Evolutionary conservation across 208 protist genomes (phyloP), one percentile per base, ranked within the genome.

Genomic region (Leptomonas seymouri): DNA sequence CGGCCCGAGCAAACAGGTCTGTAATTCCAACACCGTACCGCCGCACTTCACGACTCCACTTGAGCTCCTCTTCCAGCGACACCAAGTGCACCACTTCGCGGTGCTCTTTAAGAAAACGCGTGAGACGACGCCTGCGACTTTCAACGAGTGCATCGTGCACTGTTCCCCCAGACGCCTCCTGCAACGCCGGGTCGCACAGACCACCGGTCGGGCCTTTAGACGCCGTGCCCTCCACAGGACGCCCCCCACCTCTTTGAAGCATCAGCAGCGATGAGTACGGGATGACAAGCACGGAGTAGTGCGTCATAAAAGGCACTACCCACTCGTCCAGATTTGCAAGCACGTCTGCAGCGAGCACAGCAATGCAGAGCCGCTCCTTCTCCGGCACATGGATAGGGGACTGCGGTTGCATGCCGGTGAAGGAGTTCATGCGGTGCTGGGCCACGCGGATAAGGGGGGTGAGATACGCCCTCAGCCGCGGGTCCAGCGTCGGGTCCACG

Each of bases 241-340:
- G 67, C 15, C 84, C 87, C 28, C 79, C 54, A 11, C 82, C 80
- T n/a, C 31, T n/a, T 56, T 84, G 85, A 54, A 96, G 57, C 27
- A 81, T 73, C 15, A 88, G 56, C 30, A 94, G 54, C 27, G 88
- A 71, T 15, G 84, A 88, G 72, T 91, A 79, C 25, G 89, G 87
- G 65, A 96, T 90, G 23, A 96, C 87, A 2, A 93, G 66, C 5
- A 82, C 80, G 12, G 88, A 93, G 71, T 94, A 96, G 65, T 92
- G 76, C 21, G 76, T 59, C 63, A 91, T 64, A 76, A 93, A 93
- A 4, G 91, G 91, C 67, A 88, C 34, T 42, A 96, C 86, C 36
- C 67, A 89, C 41, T 87, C 80, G 25, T 94, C 86, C 50, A 96
- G 5, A 41, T 93, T 85, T 25, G 85, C 85, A 5, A 96, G 74